These are phyloP conservation scores for Cystofilobasidium macerans DNA, from an alignment of 768 basidiomycete species.

Conservation along the genomic window DNA sequence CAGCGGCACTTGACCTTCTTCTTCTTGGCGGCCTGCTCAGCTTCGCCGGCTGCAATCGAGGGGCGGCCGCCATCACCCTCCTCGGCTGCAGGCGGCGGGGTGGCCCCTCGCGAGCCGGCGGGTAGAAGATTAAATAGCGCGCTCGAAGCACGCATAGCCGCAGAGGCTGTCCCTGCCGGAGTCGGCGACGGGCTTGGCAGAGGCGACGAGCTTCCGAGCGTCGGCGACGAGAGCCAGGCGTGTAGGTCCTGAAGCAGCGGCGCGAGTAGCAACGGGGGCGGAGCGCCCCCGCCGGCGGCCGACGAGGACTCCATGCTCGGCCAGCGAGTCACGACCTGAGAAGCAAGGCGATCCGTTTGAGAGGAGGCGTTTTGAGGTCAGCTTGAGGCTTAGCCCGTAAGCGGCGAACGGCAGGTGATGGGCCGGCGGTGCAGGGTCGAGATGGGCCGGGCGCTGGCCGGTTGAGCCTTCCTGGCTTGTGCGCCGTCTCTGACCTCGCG, in stretches of 20 bases:
- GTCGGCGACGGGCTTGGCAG: not conserved
- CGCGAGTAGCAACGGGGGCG: not conserved
- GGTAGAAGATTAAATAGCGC: constrained; percentile 14
- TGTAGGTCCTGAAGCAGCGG: constrained; percentile 15
- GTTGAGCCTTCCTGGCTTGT: too few species aligned
- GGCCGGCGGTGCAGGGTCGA: too few species aligned
- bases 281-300: not conserved
- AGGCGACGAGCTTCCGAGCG: not conserved
- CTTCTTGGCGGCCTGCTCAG: not conserved
- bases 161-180: not conserved
- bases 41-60: not conserved
- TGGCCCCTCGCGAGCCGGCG: not conserved
- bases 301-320: not conserved
- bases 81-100: not conserved
- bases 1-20: constrained; percentile 23
- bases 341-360: too few species aligned
- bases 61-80: not conserved
- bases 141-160: not conserved
- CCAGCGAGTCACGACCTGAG: too few species aligned
- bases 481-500: too few species aligned
- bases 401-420: too few species aligned
- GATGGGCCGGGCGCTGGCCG: too few species aligned
- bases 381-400: too few species aligned
- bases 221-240: constrained; percentile 17
- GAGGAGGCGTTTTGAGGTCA: too few species aligned